phyloP scores from a whole-genome alignment of 352 stramenopile genomes.

The Phytophthora cryptogea region DNA sequence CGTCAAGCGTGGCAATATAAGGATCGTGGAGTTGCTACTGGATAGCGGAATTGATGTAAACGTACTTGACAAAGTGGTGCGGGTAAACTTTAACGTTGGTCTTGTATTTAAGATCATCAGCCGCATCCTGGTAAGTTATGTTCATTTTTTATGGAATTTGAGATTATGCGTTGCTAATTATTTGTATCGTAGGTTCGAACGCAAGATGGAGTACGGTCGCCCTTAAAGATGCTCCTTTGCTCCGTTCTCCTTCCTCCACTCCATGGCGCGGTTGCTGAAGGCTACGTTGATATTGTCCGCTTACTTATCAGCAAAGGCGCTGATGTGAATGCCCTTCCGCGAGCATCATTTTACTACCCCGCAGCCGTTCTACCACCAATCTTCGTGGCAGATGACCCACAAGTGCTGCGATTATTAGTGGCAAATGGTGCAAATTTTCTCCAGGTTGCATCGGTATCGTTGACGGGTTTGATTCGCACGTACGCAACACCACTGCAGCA shows the following conservation, averaged over 20 bases:
- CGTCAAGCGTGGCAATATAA: slow-evolving; percentile 53
- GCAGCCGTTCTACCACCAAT: slow-evolving; percentile 65
- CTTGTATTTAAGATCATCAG: slow-evolving; percentile 74
- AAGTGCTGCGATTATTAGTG: slow-evolving; percentile 71
- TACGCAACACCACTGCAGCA: slow-evolving; percentile 64
- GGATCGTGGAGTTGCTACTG: slow-evolving; percentile 67
- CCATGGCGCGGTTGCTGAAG: slow-evolving; percentile 64
- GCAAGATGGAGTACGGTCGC: slow-evolving; percentile 60
- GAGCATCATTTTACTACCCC: slow-evolving; percentile 70
- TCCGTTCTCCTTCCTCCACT: slow-evolving; percentile 73
- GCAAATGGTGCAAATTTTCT: slow-evolving; percentile 70
- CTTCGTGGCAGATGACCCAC: slow-evolving; percentile 75
- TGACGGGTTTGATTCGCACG: slow-evolving; percentile 47
- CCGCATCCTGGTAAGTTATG: slow-evolving; percentile 50
- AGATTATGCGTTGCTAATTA: neutral
- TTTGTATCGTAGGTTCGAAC: slow-evolving; percentile 47
- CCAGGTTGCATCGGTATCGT: slow-evolving; percentile 51
- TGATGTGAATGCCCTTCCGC: slow-evolving; percentile 63
- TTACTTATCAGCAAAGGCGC: slow-evolving; percentile 61
- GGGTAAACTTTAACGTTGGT: slow-evolving; percentile 80
- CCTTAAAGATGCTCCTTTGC: slow-evolving; percentile 53
- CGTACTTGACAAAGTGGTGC: slow-evolving; percentile 73
- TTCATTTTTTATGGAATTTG: neutral
- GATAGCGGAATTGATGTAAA: slow-evolving; percentile 65
- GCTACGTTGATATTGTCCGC: slow-evolving; percentile 64